Evolutionary conservation across 352 stramenopile species (phyloP).

Genomic region (Pseudoperonospora humuli): DNA sequence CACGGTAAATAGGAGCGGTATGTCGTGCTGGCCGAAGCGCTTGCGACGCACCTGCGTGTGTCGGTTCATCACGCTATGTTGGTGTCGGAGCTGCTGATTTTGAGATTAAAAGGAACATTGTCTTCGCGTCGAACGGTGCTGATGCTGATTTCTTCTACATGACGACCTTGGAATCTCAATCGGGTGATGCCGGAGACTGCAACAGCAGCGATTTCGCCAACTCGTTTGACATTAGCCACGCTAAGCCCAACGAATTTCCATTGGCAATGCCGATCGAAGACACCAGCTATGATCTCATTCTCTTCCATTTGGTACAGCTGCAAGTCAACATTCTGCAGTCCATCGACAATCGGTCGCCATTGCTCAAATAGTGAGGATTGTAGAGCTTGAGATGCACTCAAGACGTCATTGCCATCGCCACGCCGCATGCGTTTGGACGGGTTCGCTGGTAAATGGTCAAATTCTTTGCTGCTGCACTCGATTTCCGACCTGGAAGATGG

Average conservation of each 20-base stretch:
- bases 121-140: constrained; percentile 6
- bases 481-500: not conserved
- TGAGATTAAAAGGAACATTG: constrained; percentile 7
- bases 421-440: constrained; percentile 11
- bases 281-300: constrained; percentile 1
- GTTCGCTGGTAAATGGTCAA: not conserved
- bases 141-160: constrained; percentile 14
- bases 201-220: constrained; percentile 10
- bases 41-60: not conserved
- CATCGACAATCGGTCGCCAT: constrained; percentile 30
- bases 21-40: not conserved
- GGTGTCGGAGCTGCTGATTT: not conserved
- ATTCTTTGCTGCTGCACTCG: not conserved
- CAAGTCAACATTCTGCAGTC: constrained; percentile 29
- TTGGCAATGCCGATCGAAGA: constrained; percentile 12
- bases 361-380: constrained; percentile 20
- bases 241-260: constrained; percentile 25
- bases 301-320: constrained; percentile 19
- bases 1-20: not conserved
- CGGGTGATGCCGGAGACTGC: constrained; percentile 22
- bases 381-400: not conserved
- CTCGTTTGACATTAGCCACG: constrained; percentile 11
- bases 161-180: constrained; percentile 19
- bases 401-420: constrained; percentile 8
- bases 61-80: not conserved